Evolutionary conservation across 768 basidiomycete genomes (phyloP), one percentile per base, ranked within the genome.

Genomic region (Pisolithus orientalis): DNA sequence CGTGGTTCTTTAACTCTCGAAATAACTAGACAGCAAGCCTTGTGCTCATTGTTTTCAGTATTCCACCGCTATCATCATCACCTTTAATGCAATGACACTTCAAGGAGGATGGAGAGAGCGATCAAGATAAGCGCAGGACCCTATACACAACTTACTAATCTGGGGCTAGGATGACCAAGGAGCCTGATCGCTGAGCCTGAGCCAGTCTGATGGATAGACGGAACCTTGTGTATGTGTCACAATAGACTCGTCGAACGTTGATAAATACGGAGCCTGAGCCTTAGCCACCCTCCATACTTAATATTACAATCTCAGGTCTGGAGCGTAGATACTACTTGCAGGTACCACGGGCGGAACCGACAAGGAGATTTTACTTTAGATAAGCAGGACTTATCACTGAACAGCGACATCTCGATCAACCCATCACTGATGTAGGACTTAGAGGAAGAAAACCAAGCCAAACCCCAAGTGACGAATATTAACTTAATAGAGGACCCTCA

Each of bases 1-100:
- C 90, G 53, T 93, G 90, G 90, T 93, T 93, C 72, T 93, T 93
- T 78, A 87, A 85, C 68, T 84, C 87, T 59, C 84, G 87, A 67
- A 85, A 72, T 79, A 63, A 62, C 56, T 71, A 63, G 62, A 57
- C 56, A 46, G 38, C 37, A 29, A 43, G 49, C 51, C 37, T 44
- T 52, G 55, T 51, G 57, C 50, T 46, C 52, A 39, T n/a, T 51
- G 51, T 59, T 47, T 24, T 21, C 40, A 42, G 34, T 34, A 34
- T 34, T 54, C 49, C 52, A 58, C 51, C 53, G 45, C 21, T 48
- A 28, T 47, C 46, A 45, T 37, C 46, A 45, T 37, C 46, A 32
- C 4, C 44, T 32, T 39, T 53, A 44, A 53, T 51, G 38, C 43
- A 45, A 48, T 45, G 50, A 47, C 52, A 50, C 42, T 55, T 28